These are phyloP conservation scores for Lunasporangiospora selenospora DNA, from an alignment of 192 early-diverging fungal species.

Conservation along the genomic window DNA sequence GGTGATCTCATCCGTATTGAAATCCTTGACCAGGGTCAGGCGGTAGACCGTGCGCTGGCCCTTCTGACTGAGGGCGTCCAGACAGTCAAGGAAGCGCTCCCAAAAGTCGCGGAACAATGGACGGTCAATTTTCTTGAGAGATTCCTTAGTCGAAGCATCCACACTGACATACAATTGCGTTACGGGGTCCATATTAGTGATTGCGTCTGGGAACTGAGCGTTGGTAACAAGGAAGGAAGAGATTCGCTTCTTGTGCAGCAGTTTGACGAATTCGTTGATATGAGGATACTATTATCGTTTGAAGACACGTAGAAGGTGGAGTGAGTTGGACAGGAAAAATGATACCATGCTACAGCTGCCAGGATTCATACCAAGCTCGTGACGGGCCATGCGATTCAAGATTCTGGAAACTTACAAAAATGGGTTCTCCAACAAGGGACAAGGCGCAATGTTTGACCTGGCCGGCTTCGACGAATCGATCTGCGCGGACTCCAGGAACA, in stretches of 20 bases:
- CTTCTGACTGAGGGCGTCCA: constrained; percentile 69
- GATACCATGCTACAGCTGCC: too few relatives aligned
- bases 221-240: constrained; percentile 81
- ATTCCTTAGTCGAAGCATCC: constrained; percentile 79
- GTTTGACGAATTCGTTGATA: constrained; percentile 76
- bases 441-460: constrained; percentile 71
- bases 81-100: constrained; percentile 72
- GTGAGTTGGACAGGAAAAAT: not conserved
- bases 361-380: too few relatives aligned
- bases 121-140: constrained; percentile 76
- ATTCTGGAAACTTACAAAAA: constrained; percentile 55
- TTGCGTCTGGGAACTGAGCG: constrained; percentile 76
- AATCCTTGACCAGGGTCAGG: constrained; percentile 75
- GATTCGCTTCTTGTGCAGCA: constrained; percentile 69
- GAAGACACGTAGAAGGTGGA: not conserved
- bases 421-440: constrained; percentile 73
- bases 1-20: constrained; percentile 69
- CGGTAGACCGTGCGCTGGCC: constrained; percentile 79
- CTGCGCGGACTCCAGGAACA: constrained; percentile 77
- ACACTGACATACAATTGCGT: constrained; percentile 80
- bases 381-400: too few relatives aligned
- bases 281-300: constrained; percentile 69
- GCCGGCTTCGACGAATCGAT: constrained; percentile 73
- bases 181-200: constrained; percentile 65
- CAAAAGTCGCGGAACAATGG: constrained; percentile 80